Conservation (phyloP, 2,329 filamentous ascomycete genomes). For the Cercospora sesami region DNA sequence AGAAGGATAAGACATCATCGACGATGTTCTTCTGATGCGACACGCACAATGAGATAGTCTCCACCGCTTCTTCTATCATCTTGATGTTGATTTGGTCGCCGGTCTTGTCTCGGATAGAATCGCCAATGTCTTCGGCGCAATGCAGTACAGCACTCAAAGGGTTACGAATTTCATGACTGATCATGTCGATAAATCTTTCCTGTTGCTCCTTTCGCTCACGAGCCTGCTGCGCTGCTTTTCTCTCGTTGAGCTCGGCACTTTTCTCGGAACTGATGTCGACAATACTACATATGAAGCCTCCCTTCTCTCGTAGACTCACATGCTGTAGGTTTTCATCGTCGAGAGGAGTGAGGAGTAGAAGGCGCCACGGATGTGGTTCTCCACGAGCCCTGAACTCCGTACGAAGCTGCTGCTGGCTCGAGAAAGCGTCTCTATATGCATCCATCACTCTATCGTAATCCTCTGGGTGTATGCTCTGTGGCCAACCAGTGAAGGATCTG, state of each 20-base stretch:
- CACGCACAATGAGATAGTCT: conserved; percentile 47
- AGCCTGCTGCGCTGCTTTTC: conserved; percentile 46
- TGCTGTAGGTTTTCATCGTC: conserved; percentile 42
- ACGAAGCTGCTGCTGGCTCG: conserved; percentile 41
- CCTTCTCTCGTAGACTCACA: conserved; percentile 37
- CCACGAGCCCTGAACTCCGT: conserved; percentile 47
- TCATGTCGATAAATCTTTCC: conserved; percentile 51
- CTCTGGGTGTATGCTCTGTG: conserved; percentile 47
- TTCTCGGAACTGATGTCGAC: conserved; percentile 51
- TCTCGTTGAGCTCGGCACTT: conserved; percentile 44
- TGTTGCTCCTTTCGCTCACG: conserved; percentile 48
- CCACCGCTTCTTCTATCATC: conserved; percentile 32
- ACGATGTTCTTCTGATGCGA: conserved; percentile 46
- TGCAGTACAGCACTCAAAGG: conserved; percentile 44
- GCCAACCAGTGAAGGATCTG: conserved; percentile 49
- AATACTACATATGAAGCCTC: conserved; percentile 50
- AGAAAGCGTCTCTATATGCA: conserved; percentile 47
- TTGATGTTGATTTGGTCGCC: conserved; percentile 24
- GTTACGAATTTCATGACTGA: conserved; percentile 43
- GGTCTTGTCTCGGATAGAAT: conserved; percentile 27
- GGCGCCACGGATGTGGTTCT: conserved; percentile 41
- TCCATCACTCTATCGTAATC: conserved; percentile 49
- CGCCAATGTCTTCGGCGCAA: conserved; percentile 46
- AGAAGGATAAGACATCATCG: conserved; percentile 44
- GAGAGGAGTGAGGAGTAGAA: conserved; percentile 47